Evolutionary conservation across 1,284 basidiomycete species (phyloP).

Genomic region (Calocybe gambosa): DNA sequence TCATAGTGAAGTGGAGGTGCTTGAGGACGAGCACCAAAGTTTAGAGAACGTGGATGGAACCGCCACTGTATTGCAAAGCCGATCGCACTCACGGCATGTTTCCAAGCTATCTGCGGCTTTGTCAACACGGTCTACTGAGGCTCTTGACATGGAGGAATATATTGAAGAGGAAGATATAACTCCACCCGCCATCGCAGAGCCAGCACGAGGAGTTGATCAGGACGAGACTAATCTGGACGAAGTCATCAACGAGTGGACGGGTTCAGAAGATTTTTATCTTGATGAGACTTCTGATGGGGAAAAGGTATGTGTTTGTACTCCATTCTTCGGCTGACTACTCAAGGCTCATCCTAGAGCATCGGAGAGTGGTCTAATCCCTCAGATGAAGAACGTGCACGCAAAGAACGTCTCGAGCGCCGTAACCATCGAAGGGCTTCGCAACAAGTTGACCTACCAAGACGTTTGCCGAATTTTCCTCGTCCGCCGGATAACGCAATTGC

Average conservation of each 20-base stretch:
- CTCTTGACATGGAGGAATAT: conserved; percentile 39
- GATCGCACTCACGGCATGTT: conserved; percentile 63
- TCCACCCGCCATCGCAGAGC: conserved; percentile 2
- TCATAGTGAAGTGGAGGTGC: conserved; percentile 16
- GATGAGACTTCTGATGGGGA: conserved; percentile 51
- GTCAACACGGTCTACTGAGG: conserved; percentile 59
- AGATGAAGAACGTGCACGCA: conserved; percentile 74
- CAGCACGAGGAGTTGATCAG: conserved; percentile 8
- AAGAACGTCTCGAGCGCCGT: conserved; percentile 56
- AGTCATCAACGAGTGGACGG: conserved; percentile 70
- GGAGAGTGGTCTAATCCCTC: conserved; percentile 87
- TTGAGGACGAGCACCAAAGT: conserved; percentile 19
- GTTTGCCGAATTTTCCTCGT: conserved; percentile 68
- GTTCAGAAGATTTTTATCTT: conserved; percentile 60
- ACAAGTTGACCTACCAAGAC: conserved; percentile 49
- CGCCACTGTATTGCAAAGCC: conserved; percentile 43
- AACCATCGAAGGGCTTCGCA: conserved; percentile 42
- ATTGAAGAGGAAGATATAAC: conserved; percentile 15
- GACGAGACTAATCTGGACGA: conserved; percentile 24
- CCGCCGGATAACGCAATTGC: conserved; percentile 51
- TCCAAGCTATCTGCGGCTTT: conserved; percentile 61
- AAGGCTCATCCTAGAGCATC: conserved; percentile 47
- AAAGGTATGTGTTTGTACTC: conserved; percentile 38
- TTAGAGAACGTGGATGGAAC: conserved; percentile 31
- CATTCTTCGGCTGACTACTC: conserved; percentile 5